Evolutionary conservation across 768 basidiomycete genomes (phyloP).

Genomic region (Termitomyces sp.): DNA sequence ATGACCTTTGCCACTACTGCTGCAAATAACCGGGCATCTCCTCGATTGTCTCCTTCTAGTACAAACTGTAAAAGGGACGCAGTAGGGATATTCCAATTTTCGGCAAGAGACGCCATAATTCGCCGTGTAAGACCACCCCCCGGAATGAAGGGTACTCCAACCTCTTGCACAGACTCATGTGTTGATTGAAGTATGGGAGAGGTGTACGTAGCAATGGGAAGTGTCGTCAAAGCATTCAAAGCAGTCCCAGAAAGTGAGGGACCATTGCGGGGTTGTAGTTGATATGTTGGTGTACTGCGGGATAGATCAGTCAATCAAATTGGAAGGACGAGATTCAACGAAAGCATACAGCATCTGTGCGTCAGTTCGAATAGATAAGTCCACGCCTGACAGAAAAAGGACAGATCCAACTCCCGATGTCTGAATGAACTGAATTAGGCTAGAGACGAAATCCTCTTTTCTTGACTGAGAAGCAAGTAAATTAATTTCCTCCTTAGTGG

Average conservation of each 20-base stretch:
- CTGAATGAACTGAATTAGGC: conserved; percentile 53
- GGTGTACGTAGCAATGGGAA: conserved; percentile 51
- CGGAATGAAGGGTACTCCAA: conserved; percentile 64
- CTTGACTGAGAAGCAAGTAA: conserved; percentile 34
- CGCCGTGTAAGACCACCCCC: conserved; percentile 71
- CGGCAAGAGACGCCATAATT: conserved; percentile 52
- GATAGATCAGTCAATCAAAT: background rate
- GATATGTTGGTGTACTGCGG: conserved; percentile 60
- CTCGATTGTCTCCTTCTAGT: conserved; percentile 77
- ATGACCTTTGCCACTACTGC: conserved; percentile 44
- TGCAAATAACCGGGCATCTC: conserved; percentile 62
- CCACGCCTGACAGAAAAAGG: conserved; percentile 71
- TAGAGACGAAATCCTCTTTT: conserved; percentile 62
- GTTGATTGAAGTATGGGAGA: conserved; percentile 38
- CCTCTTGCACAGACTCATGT: conserved; percentile 14
- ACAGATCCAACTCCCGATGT: conserved; percentile 42
- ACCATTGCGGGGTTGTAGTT: conserved; percentile 39
- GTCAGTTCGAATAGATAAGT: conserved; percentile 68
- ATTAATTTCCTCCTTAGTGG: background rate
- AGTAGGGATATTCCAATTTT: conserved; percentile 45
- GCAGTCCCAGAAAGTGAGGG: conserved; percentile 38
- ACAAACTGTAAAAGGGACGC: conserved; percentile 68
- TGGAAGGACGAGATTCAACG: background rate
- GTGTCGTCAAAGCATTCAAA: conserved; percentile 32
- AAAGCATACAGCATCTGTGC: conserved; percentile 66